A percentile compares a stretch with the other conserved stretches of the same genome.
These are phyloP conservation scores for Filobasidium wieringae DNA, from an alignment of 768 basidiomycete genomes.

Conservation along the genomic window DNA sequence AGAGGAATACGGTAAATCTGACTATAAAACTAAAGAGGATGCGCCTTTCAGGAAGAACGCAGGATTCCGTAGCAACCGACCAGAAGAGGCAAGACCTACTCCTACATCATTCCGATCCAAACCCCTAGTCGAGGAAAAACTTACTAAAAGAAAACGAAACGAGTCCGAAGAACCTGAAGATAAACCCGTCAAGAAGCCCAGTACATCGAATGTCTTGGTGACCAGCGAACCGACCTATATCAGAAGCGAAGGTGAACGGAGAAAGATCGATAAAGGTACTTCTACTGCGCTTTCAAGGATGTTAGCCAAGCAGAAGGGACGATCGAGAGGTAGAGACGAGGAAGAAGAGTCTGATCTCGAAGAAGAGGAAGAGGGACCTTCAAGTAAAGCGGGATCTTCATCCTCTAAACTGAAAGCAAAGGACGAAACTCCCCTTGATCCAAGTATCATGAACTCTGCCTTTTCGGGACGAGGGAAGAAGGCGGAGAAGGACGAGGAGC, in stretches of 20 bases:
- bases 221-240: too few species aligned
- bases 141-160: neutral
- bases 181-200: neutral
- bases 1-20: neutral
- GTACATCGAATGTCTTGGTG: neutral
- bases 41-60: neutral
- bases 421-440: conserved; percentile 1
- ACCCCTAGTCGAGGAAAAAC: neutral
- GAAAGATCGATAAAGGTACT: neutral
- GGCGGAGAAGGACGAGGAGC: conserved; percentile 57
- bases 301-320: neutral
- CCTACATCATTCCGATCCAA: neutral
- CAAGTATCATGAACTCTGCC: conserved; percentile 8
- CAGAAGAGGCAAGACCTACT: neutral
- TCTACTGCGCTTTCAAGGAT: conserved; percentile 4
- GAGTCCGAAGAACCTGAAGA: neutral
- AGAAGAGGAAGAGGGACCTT: conserved; percentile 5
- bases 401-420: neutral
- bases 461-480: conserved; percentile 6
- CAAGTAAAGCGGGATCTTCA: neutral
- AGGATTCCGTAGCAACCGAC: neutral
- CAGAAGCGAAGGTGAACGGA: conserved; percentile 2
- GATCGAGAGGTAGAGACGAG: neutral
- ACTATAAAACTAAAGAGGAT: neutral
- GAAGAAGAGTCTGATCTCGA: conserved; percentile 4